Evolutionary conservation across 2,329 filamentous ascomycete species (phyloP), one percentile per base, ranked within the genome.

Genomic region (Chaetomiaceae sp.): DNA sequence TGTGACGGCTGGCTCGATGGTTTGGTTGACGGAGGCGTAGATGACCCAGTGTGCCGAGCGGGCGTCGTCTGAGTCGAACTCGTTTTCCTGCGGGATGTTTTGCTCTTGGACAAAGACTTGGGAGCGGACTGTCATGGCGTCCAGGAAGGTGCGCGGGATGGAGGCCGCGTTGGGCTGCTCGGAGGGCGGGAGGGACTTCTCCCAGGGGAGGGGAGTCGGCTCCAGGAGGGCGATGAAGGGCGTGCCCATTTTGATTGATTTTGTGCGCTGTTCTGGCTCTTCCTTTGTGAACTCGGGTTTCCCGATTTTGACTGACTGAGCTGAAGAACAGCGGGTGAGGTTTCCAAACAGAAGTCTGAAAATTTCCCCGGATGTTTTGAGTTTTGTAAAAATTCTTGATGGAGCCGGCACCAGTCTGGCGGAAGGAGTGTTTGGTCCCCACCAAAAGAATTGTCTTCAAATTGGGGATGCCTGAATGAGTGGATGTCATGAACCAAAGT

Each of bases 41-140:
- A 85, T 76, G 27, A 96, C 85, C 88, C 89, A 96, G 70, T 96
- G 91, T 72, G 85, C 47, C 38, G 39, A 57, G 12, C 88, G 81
- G 1, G 78, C 61, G 68, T 97, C 92, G 66, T 96, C 90, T 1
- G 77, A 72, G 72, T 96, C 92, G 60, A 89, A 79, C 69, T 97
- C 91, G 59, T 83, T 81, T 34, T 87, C 82, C 1, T 83, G 69
- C 0, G 80, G 75, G 14, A 83, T 73, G 0, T 69, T 62, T 63
- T 87, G 83, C 63, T 86, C 84, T 7, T 71, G 34, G 22, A 86
- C 79, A 61, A 84, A 87, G 49, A 87, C 83, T 17, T 69, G 64
- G 56, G 81, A 73, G 33, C 84, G 80, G 39, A 87, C 77, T 48
- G 72, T 68, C 82, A 87, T 85, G 58, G 81, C 81, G 60, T 85